Evolutionary conservation across 129 eudicot genomes (phyloP), one percentile per base, ranked within the genome.

Genomic region (Rutidosis leptorrhynchoides): DNA sequence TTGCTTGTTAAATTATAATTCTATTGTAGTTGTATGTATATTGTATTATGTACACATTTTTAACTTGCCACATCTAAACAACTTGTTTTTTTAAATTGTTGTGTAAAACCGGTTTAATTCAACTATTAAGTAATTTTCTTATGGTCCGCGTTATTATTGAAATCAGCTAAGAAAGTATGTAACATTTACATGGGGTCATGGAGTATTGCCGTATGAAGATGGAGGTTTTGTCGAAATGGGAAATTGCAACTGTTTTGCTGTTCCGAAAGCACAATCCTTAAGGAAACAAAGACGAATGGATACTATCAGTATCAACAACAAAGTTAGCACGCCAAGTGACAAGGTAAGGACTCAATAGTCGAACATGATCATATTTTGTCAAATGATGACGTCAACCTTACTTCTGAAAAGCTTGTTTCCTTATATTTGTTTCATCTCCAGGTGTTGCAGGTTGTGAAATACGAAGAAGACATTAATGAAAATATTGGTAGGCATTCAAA

Each of bases 151-250:
- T 42, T 29, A 51, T 29, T 30, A 57, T 65, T 61, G 19, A 22
- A 40, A 66, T 21, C n/a, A 91, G 98, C 62, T 91, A 89, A 78
- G 98, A 28, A 91, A 85, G 77, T 91, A 85, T 71, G 97, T 91
- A 59, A 79, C 64, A 65, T 91, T 71, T 74, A 91, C 89, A 51
- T 88, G 95, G 96, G 88, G 83, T 16, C 72, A 83, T 81, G 78
- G 76, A 32, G 57, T 81, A 42, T 65, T 84, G 70, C 78, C 82
- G 66, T 81, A 74, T 51, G 80, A 82, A 26, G 58, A 74, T 27
- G 58, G 37, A 12, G 70, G 22, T 20, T 60, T 55, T 24, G 42
- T 56, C 27, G 68, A 75, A 14, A 79, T 58, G 12, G 67, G 68
- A 35, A 78, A 83, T 67, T 87, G 94, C 67, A 26, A 61, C 35